These are phyloP conservation scores for Phytophthora pseudosyringae DNA, from an alignment of 352 stramenopile genomes.

Conservation along the genomic window DNA sequence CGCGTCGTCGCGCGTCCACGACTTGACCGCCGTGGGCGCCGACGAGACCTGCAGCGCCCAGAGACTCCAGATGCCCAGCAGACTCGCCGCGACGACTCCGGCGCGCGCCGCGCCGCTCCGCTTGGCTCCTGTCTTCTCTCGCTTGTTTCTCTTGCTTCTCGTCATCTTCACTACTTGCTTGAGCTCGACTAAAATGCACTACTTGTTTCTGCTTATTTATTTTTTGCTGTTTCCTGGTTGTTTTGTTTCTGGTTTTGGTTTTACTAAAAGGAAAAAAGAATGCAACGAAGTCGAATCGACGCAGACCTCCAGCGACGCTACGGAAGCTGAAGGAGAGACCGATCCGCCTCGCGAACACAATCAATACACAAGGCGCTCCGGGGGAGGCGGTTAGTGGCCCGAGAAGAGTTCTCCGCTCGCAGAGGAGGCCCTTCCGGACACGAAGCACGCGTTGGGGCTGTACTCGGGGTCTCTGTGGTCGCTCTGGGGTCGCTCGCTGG, in stretches of 20 bases:
- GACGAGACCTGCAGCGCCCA: constrained; percentile 22
- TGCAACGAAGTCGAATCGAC: constrained; percentile 18
- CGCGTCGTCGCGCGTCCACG: constrained; percentile 35
- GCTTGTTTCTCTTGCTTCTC: constrained; percentile 25
- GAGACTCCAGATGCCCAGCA: constrained; percentile 30
- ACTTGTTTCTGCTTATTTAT: constrained; percentile 24
- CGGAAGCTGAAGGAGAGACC: constrained; percentile 19
- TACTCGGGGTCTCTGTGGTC: constrained; percentile 7
- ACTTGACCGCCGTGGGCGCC: constrained; percentile 25
- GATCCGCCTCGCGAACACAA: constrained; percentile 10
- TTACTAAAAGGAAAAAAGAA: constrained; percentile 8
- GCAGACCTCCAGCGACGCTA: constrained; percentile 12
- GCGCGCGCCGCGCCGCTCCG: constrained; percentile 13
- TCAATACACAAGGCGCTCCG: constrained; percentile 18
- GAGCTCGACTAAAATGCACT: constrained; percentile 15
- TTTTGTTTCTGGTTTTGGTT: constrained; percentile 25
- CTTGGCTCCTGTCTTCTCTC: constrained; percentile 16
- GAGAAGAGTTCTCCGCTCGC: constrained; percentile 20
- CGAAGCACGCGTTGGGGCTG: background rate
- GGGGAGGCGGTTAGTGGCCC: constrained; percentile 13
- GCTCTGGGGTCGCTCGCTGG: constrained; percentile 2
- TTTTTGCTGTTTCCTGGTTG: constrained; percentile 9
- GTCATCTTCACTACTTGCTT: constrained; percentile 14
- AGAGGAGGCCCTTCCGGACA: constrained; percentile 15
- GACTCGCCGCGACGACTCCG: constrained; percentile 16